A percentile compares a stretch with the other conserved stretches of the same genome.
Conservation (phyloP, 331 rosid genomes). For the Rhamnella rubrinervis region DNA sequence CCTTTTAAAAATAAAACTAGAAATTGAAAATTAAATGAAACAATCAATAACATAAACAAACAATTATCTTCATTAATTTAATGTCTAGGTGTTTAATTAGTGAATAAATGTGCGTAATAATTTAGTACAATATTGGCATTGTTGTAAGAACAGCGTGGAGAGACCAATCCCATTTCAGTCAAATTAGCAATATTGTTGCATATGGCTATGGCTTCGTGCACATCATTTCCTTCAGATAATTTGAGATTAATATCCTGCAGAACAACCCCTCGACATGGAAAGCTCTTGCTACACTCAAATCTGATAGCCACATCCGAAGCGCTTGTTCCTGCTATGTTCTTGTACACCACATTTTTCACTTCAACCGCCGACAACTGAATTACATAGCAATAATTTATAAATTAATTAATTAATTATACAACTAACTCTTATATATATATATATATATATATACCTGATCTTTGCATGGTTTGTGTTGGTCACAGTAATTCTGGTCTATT, state of each 20-base stretch:
- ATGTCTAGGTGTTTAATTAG: too few relatives aligned
- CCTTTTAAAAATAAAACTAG: too few relatives aligned
- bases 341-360: conserved; percentile 56
- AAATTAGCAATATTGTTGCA: conserved; percentile 28
- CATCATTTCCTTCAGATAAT: conserved; percentile 9
- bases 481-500: conserved; percentile 37
- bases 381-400: background rate
- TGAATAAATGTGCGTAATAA: too few relatives aligned
- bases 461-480: conserved; percentile 15
- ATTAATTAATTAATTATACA: background rate
- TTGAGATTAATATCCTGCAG: conserved; percentile 42
- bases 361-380: conserved; percentile 53
- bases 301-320: conserved; percentile 48
- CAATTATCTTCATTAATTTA: too few relatives aligned
- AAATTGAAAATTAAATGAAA: too few relatives aligned
- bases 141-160: conserved; percentile 45
- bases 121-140: background rate
- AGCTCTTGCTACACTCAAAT: conserved; percentile 52
- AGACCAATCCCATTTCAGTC: conserved; percentile 38
- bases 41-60: too few relatives aligned
- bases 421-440: background rate
- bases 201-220: conserved; percentile 33
- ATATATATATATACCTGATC: conserved; percentile 16
- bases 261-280: conserved; percentile 48
- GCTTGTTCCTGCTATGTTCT: conserved; percentile 62